Percentiles rank a stretch among this genome's conserved stretches.
Conservation (phyloP, 2,329 filamentous ascomycete genomes). For the Neopestalotiopsis clavispora region DNA sequence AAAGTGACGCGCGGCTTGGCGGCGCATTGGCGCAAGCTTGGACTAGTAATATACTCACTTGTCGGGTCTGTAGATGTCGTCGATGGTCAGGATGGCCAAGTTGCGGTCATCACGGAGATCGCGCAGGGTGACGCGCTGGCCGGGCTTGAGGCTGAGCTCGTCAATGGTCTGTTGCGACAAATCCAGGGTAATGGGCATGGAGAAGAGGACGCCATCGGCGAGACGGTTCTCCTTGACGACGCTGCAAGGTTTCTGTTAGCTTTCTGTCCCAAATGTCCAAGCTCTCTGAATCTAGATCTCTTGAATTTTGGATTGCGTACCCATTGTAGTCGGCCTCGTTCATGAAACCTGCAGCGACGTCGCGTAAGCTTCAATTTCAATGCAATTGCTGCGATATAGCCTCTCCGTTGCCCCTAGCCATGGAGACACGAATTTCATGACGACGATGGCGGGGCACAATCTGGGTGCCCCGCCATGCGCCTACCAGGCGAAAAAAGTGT, state of each 20-base stretch:
- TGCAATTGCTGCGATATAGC: not conserved
- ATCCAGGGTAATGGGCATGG: slow-evolving; percentile 96
- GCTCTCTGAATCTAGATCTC: not conserved
- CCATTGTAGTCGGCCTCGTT: slow-evolving; percentile 96
- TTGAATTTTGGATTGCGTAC: slow-evolving; percentile 49
- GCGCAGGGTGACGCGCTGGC: slow-evolving; percentile 83
- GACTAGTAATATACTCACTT: slow-evolving; percentile 66
- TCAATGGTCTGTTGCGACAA: slow-evolving; percentile 77
- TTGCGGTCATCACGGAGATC: slow-evolving; percentile 97
- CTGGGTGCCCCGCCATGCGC: not conserved
- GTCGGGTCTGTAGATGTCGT: slow-evolving; percentile 94
- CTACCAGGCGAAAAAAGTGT: slow-evolving; percentile 8
- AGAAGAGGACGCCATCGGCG: slow-evolving; percentile 87
- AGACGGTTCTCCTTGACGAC: slow-evolving; percentile 91
- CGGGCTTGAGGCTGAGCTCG: slow-evolving; percentile 75
- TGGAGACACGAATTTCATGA: slow-evolving; percentile 7
- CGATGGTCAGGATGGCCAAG: slow-evolving; percentile 91
- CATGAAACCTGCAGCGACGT: slow-evolving; percentile 78
- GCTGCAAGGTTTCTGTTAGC: slow-evolving; percentile 51
- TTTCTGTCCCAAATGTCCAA: slow-evolving; percentile 17
- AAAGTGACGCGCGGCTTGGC: slow-evolving; percentile 56
- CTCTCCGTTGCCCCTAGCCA: slow-evolving; percentile 1
- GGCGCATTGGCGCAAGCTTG: slow-evolving; percentile 14
- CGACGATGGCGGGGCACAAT: slow-evolving; percentile 20
- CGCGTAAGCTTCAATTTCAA: slow-evolving; percentile 31